Conservation (phyloP, 2,329 filamentous ascomycete genomes). For the Diaporthe caulivora region DNA sequence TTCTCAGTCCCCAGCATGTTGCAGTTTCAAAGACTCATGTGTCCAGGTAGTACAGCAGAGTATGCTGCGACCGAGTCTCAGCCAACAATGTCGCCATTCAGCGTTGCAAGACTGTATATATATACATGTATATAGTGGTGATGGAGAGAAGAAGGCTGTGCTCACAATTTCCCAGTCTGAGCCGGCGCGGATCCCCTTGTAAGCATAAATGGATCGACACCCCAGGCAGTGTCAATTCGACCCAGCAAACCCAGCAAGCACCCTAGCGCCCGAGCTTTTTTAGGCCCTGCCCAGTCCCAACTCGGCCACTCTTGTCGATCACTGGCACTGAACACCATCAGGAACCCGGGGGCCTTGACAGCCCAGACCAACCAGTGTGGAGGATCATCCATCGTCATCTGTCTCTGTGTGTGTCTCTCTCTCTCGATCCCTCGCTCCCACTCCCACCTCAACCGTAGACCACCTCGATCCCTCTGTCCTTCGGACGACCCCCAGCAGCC, state of each 20-base stretch:
- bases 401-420: conserved; percentile 7
- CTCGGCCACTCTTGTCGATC: conserved; percentile 23
- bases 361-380: background rate
- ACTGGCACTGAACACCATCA: conserved; percentile 12
- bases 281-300: background rate
- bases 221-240: conserved; percentile 6
- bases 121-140: background rate
- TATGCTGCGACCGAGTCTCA: background rate
- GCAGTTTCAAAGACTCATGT: background rate
- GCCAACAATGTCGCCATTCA: background rate
- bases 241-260: conserved; percentile 12
- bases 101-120: background rate
- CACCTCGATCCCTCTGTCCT: background rate
- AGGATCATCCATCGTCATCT: conserved; percentile 27
- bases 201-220: conserved; percentile 1
- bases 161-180: background rate
- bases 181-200: background rate
- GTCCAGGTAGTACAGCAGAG: background rate
- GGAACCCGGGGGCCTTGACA: conserved; percentile 11
- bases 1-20: background rate
- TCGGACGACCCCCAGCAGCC: background rate
- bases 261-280: conserved; percentile 21
- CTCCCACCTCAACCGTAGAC: background rate
- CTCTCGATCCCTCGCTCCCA: conserved; percentile 4
- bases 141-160: background rate